phyloP scores from a whole-genome alignment of 805 yeast genomes.

The Pichia phayaonensis region DNA sequence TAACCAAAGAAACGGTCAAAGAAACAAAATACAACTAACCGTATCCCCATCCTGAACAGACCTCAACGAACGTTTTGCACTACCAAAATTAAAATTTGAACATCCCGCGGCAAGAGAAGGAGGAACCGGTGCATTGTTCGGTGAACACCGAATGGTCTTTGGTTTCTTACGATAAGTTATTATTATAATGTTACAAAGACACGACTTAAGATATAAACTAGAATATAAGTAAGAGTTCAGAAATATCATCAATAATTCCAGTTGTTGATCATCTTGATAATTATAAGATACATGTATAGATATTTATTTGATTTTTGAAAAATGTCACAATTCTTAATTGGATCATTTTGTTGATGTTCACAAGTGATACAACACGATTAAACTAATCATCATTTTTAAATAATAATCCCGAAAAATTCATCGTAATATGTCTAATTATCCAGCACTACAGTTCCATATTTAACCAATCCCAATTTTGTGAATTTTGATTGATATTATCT shows the following conservation, averaged over 20 bases:
- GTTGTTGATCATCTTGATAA: background rate
- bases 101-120: background rate
- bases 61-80: no score
- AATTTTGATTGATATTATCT: background rate
- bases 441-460: conserved; percentile 33
- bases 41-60: no score
- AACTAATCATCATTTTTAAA: no score
- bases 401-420: background rate
- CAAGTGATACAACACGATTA: no score
- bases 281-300: background rate
- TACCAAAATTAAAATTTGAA: background rate
- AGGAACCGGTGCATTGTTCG: background rate
- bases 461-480: conserved; percentile 36
- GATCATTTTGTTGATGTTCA: no score
- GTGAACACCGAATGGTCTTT: background rate
- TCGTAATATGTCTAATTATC: background rate
- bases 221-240: background rate
- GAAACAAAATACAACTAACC: no score
- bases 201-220: background rate
- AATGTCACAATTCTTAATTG: no score
- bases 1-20: no score
- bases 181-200: background rate
- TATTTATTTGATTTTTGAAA: no score
- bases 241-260: background rate
- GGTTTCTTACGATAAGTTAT: background rate